Conservation (phyloP, 768 basidiomycete species). For the Paxillus involutus region DNA sequence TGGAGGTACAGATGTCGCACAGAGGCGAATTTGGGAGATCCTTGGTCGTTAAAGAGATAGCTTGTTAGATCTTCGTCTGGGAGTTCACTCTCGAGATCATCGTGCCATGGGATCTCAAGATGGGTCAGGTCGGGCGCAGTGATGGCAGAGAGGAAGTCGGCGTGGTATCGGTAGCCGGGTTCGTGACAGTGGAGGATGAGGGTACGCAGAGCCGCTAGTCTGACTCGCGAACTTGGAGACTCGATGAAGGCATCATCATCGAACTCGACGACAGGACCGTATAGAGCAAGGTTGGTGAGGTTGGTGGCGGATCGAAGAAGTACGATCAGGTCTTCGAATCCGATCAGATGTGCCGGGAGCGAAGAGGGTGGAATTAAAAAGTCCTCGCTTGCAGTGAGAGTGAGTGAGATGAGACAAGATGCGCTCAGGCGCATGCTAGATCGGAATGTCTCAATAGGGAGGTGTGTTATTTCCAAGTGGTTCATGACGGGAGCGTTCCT, state of each 20-base stretch:
- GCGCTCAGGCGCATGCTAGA: not conserved
- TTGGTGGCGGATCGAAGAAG: constrained; percentile 10
- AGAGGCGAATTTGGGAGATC: constrained; percentile 10
- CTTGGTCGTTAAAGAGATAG: constrained; percentile 12
- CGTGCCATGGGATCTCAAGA: constrained; percentile 19
- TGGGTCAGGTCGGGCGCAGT: constrained; percentile 5
- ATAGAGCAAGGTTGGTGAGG: constrained; percentile 8
- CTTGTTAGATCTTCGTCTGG: constrained; percentile 1
- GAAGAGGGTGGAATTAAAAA: not conserved
- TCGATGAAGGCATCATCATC: constrained; percentile 7
- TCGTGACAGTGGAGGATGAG: constrained; percentile 17
- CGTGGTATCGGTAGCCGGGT: constrained; percentile 12
- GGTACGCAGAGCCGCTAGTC: constrained; percentile 7
- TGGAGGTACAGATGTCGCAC: constrained; percentile 13
- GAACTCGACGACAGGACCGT: constrained; percentile 15
- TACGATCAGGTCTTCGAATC: constrained; percentile 11
- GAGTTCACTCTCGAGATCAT: constrained; percentile 12
- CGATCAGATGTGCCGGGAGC: constrained; percentile 16
- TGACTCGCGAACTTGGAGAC: not conserved
- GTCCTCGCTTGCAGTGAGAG: constrained; percentile 11
- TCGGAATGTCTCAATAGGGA: constrained; percentile 11
- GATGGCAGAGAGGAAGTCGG: constrained; percentile 11
- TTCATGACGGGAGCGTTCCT: constrained; percentile 8
- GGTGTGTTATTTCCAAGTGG: constrained; percentile 15
- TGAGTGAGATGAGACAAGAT: constrained; percentile 10